Base-by-base conservation (phyloP, 495 filamentous ascomycete genomes). In the Friedmanniomyces endolithicus region DNA sequence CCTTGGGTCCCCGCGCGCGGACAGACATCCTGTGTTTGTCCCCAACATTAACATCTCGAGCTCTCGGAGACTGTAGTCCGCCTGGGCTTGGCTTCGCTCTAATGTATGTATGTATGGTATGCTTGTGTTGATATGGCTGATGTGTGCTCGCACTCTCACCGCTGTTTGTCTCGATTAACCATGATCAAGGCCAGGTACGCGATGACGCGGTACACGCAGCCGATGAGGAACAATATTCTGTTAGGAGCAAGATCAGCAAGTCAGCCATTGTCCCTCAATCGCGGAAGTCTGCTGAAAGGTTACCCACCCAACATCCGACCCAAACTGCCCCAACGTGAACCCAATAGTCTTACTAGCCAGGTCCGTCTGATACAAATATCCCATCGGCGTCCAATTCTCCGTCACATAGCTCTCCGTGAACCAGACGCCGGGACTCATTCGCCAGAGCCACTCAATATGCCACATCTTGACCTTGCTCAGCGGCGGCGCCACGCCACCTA, bases 361-460 rank as follows among this genome's bases (percentile, higher is more conserved):
- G 9, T 72, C 66, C 39, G 74, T 66, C 40, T 73, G 48, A 61
- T 74, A 73, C 39, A 78, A 57, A 62, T 77, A 76, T 1, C 50
- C 60, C 35, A 76, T 66, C 0, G 75, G 75, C 40, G 55, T 55
- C 16, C 76, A 58, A 51, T 77, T 68, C 58, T 74, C 65, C 1
- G 68, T 70, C 50, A 78, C 74, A 58, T 79, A 80, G 9, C 72
- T 66, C 62, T 82, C 77, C 1, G 75, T 69, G n/a, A 80, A 67
- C 78, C 77, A 82, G 11, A 74, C 74, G 11, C 70, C 77, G 1
- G 78, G 77, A 19, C 68, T 72, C 6, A 62, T 40, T 12, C 75
- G 66, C 77, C 77, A 82, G 24, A 80, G 62, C 77, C 75, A 80
- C 39, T 67, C 71, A 35, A 82, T 37, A 46, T 78, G 69, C 79